These are phyloP conservation scores for Cyberlindnera nakhonratchasimensis DNA, from an alignment of 805 yeast genomes.

Conservation along the genomic window DNA sequence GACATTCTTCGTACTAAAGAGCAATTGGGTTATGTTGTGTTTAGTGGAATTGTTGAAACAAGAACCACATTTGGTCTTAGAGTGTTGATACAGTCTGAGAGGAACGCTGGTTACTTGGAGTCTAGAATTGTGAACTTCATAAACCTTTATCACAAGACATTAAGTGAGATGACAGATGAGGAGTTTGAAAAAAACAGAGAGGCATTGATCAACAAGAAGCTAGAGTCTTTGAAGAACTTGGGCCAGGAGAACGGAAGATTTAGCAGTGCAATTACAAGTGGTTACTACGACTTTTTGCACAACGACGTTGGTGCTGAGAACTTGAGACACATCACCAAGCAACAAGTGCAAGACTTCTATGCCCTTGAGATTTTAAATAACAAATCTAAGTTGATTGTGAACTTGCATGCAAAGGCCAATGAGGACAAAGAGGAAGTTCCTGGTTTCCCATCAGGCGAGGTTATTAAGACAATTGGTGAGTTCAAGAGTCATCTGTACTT, in stretches of 20 bases:
- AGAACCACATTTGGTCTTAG: conserved; percentile 73
- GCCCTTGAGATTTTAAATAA: conserved; percentile 38
- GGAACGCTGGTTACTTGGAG: conserved; percentile 68
- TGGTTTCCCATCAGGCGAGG: conserved; percentile 47
- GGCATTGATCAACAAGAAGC: conserved; percentile 61
- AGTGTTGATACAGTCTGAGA: conserved; percentile 80
- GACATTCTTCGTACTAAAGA: conserved; percentile 88
- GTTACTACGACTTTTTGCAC: conserved; percentile 72
- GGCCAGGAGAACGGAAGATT: conserved; percentile 68
- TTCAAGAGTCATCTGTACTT: conserved; percentile 54
- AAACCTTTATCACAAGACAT: conserved; percentile 38
- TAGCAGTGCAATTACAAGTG: conserved; percentile 66
- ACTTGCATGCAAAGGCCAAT: conserved; percentile 50
- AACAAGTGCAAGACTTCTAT: conserved; percentile 57
- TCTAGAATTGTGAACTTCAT: conserved; percentile 72
- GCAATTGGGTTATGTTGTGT: conserved; percentile 93
- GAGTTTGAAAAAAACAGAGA: conserved; percentile 68
- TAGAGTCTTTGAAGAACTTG: conserved; percentile 73
- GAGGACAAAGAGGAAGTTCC: conserved; percentile 26
- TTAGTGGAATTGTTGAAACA: conserved; percentile 65
- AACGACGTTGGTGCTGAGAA: conserved; percentile 54
- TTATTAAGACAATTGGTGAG: conserved; percentile 42
- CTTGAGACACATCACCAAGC: conserved; percentile 50
- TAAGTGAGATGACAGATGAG: conserved; percentile 52
- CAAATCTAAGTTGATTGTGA: conserved; percentile 49